phyloP scores from a whole-genome alignment of 192 early-diverging fungal species.

The Backusella parvicylindrica region DNA sequence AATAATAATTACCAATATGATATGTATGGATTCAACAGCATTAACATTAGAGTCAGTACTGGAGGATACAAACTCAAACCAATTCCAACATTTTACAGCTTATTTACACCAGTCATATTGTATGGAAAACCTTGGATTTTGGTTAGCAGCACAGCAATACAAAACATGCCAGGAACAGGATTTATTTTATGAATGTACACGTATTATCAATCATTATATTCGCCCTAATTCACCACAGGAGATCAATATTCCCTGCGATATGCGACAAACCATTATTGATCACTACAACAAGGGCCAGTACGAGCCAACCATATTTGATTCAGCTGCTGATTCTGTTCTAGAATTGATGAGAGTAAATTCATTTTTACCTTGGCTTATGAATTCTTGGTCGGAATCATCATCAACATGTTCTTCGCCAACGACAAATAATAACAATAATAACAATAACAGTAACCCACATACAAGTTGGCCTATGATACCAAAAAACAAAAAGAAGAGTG shows the following conservation, averaged over 20 bases:
- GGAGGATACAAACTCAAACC: neutral
- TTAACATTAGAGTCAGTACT: slow-evolving; percentile 12
- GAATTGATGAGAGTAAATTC: slow-evolving; percentile 35
- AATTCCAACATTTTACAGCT: slow-evolving; percentile 12
- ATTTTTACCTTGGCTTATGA: slow-evolving; percentile 26
- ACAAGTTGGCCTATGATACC: neutral
- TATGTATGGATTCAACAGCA: neutral
- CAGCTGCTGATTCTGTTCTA: slow-evolving; percentile 17
- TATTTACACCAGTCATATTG: slow-evolving; percentile 36
- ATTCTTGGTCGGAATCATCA: neutral
- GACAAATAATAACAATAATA: neutral
- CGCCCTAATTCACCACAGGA: slow-evolving; percentile 25
- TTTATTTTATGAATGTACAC: neutral
- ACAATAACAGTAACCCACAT: neutral
- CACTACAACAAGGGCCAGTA: slow-evolving; percentile 7
- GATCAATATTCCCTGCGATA: slow-evolving; percentile 35
- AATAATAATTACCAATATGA: neutral
- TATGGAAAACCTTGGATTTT: slow-evolving; percentile 41
- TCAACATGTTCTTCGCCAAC: neutral
- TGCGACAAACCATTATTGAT: slow-evolving; percentile 22
- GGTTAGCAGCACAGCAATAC: slow-evolving; percentile 32
- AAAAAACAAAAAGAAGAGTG: neutral
- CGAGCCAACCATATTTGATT: slow-evolving; percentile 18
- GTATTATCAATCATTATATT: slow-evolving; percentile 17
- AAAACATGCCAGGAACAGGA: neutral